phyloP scores from a whole-genome alignment of 2,329 filamentous ascomycete species.

The Fusarium tjaetaba region DNA sequence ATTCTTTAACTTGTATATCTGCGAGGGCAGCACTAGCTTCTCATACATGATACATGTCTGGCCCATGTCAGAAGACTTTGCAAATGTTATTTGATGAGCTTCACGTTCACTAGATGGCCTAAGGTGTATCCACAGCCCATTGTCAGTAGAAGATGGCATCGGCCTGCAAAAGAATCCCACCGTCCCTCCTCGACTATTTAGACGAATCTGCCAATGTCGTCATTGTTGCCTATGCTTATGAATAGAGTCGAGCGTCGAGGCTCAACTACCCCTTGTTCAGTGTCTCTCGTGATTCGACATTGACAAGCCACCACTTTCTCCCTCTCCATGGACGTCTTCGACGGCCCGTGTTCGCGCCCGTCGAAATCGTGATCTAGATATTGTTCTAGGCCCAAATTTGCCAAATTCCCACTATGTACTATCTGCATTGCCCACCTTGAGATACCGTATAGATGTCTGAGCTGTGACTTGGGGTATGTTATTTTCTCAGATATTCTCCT shows the following conservation, averaged over 20 bases:
- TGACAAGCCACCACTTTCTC: slow-evolving; percentile 20
- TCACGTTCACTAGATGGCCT: too few relatives aligned
- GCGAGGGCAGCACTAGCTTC: neutral
- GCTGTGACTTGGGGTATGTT: neutral
- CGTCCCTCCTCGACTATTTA: neutral
- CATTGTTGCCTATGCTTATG: neutral
- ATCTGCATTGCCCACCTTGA: slow-evolving; percentile 33
- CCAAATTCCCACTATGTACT: slow-evolving; percentile 23
- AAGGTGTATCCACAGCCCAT: neutral
- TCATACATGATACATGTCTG: neutral
- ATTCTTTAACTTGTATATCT: neutral
- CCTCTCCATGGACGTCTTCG: neutral
- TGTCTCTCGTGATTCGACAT: neutral
- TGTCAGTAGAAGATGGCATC: neutral
- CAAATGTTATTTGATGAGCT: neutral
- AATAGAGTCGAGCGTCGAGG: neutral
- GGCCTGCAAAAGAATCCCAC: neutral
- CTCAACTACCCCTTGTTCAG: neutral
- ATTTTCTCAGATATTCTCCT: neutral
- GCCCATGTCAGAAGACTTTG: neutral
- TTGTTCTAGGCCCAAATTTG: slow-evolving; percentile 26
- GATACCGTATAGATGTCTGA: neutral
- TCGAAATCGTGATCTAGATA: slow-evolving; percentile 24
- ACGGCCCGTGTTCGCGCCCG: slow-evolving; percentile 15
- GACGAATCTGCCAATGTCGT: neutral